Evolutionary conservation across 441 rosid species (phyloP).

Genomic region (Adansonia grandidieri): DNA sequence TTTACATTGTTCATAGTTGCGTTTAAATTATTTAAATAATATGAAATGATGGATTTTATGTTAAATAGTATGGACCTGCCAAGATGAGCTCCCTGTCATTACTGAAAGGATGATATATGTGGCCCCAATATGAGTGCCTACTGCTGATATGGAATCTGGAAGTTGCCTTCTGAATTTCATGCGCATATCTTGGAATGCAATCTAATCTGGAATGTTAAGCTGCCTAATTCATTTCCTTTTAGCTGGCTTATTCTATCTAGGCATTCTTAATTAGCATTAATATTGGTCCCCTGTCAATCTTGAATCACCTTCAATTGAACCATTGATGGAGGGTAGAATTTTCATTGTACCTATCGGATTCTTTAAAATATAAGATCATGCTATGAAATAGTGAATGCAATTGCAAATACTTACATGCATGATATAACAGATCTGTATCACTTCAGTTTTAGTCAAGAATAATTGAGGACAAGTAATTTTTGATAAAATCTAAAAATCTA

Average conservation of each 20-base stretch:
- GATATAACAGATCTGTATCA: too few relatives aligned
- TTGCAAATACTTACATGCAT: background rate
- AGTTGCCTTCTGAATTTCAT: background rate
- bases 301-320: background rate
- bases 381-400: background rate
- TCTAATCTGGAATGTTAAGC: background rate
- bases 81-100: background rate
- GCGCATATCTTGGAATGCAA: conserved; percentile 2
- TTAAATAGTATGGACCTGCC: background rate
- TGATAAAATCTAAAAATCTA: background rate
- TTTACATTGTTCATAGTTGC: conserved; percentile 22
- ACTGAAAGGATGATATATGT: background rate
- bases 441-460: background rate
- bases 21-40: conserved; percentile 14
- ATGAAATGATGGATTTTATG: background rate
- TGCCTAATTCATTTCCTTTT: background rate
- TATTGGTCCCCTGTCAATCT: background rate
- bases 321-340: conserved; percentile 2
- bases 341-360: background rate
- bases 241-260: background rate
- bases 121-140: background rate
- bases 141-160: background rate
- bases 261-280: background rate
- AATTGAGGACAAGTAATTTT: background rate
- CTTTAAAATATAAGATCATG: background rate